A percentile compares a stretch with the other conserved stretches of the same genome.
Conservation (phyloP, 352 stramenopile genomes). For the Phytophthora idaei region DNA sequence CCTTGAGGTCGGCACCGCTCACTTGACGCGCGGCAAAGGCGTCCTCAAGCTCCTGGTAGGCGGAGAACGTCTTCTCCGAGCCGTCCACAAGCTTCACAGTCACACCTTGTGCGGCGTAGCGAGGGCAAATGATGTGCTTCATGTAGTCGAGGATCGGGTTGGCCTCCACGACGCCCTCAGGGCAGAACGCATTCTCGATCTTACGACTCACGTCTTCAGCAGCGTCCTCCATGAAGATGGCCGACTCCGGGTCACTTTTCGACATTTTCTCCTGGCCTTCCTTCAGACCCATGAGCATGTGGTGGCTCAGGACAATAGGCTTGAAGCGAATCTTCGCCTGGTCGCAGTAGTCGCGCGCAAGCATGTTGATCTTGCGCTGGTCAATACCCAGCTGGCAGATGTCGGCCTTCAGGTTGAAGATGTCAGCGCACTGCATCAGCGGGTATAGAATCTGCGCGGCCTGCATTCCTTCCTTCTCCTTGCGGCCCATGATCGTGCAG, state of each 20-base stretch:
- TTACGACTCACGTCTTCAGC: conserved; percentile 95
- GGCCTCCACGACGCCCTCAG: conserved; percentile 81
- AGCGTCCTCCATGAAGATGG: conserved; percentile 99
- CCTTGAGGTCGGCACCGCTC: conserved; percentile 95
- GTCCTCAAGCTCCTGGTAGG: conserved; percentile 90
- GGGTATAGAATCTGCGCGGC: conserved; percentile 97
- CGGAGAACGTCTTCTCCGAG: conserved; percentile 83
- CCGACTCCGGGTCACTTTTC: conserved; percentile 98
- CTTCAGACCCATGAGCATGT: conserved; percentile 99
- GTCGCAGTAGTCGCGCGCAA: conserved; percentile 98
- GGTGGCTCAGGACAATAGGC: conserved; percentile 98
- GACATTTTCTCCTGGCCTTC: conserved; percentile 99
- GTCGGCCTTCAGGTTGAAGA: conserved; percentile 99
- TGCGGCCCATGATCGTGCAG: conserved; percentile 99
- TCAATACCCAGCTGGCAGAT: conserved; percentile 99
- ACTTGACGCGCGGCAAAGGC: conserved; percentile 92
- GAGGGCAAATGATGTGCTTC: conserved; percentile 96
- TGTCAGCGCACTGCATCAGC: conserved; percentile 99
- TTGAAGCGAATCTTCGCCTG: conserved; percentile 93
- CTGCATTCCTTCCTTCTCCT: conserved; percentile 91
- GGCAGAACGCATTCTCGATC: conserved; percentile 99
- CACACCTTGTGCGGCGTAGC: conserved; percentile 59
- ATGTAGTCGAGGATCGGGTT: conserved; percentile 99
- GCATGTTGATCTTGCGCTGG: conserved; percentile 99
- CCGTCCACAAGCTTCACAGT: conserved; percentile 55